Base-by-base conservation (phyloP, 1,284 basidiomycete genomes). In the Limonomyces culmigenus region DNA sequence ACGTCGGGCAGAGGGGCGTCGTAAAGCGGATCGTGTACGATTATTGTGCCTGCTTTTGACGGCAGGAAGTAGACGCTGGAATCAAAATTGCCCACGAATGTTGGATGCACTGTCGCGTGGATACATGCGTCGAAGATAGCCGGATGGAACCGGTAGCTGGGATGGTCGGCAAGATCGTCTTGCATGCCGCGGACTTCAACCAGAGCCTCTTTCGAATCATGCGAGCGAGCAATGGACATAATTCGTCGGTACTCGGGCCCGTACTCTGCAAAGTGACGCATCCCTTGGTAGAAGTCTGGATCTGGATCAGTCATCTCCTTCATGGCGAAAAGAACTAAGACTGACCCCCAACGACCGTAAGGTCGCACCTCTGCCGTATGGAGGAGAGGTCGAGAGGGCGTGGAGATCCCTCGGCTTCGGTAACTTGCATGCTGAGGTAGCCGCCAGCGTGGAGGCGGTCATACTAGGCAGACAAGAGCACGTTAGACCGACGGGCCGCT, bases 41-140 rank as follows among this genome's bases (percentile, higher is more conserved):
- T n/a, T n/a, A n/a, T n/a, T n/a, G n/a, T n/a, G n/a, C n/a, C n/a
- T n/a, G n/a, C n/a, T n/a, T 38, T 41, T 3, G 52, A 46, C 2
- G 55, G 56, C 3, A 58, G 46, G 40, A 51, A 56, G 38, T 56
- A 57, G 2, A 42, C 38, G n/a, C 48, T 42, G 3, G 37, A 34
- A 36, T 55, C 48, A 6, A 35, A 34, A 33, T 44, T 47, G 3
- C 43, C 46, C 4, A 47, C 51, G 16, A 59, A 35, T 1, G 34
- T 31, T 1, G 49, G 50, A 36, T 56, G 50, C 3, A 50, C 46
- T 11, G 47, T 35, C 5, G 50, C 41, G 38, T 60, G 58, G 8
- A 59, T 38, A 12, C 49, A 49, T 1, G 56, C 47, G 37, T 61
- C 58, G n/a, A 60, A 43, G 17, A 64, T 51, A 3, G 58, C 60